Percentiles rank a stretch among this genome's conserved stretches.
These are phyloP conservation scores for Trypethelium eluteriae DNA, from an alignment of 495 filamentous ascomycete genomes.

Conservation along the genomic window DNA sequence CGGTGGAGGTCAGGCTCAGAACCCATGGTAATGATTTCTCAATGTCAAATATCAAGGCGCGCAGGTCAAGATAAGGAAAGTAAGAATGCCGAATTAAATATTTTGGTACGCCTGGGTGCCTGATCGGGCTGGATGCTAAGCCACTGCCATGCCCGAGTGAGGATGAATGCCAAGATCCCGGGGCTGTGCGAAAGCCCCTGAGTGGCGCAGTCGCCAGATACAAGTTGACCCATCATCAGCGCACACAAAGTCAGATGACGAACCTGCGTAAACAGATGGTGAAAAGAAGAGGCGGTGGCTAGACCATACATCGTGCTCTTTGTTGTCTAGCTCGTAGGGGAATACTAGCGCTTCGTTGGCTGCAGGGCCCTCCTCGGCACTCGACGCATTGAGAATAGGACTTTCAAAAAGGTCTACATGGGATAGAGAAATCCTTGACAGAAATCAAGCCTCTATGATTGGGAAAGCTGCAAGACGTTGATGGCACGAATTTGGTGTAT, in stretches of 20 bases:
- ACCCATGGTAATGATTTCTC: conserved; percentile 17
- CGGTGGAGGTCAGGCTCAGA: conserved; percentile 36
- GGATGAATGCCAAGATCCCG: neutral
- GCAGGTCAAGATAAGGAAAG: neutral
- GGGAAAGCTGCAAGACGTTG: neutral
- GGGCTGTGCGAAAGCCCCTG: neutral
- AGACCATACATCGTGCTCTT: neutral
- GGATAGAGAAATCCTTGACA: too few species aligned
- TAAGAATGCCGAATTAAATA: too few species aligned
- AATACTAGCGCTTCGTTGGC: neutral
- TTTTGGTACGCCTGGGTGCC: too few species aligned
- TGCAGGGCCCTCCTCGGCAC: neutral
- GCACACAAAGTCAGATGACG: neutral
- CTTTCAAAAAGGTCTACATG: neutral
- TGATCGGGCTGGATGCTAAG: too few species aligned
- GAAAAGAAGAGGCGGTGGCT: neutral
- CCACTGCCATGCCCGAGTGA: too few species aligned
- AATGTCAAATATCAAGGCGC: neutral
- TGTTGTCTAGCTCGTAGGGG: neutral
- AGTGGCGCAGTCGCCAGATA: neutral
- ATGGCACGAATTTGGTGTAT: neutral
- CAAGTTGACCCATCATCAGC: neutral
- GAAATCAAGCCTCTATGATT: too few species aligned
- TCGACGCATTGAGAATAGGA: neutral
- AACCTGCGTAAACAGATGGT: neutral